Base-by-base conservation (phyloP, 176 grass and related monocot genomes). In the Oryza glaberrima region DNA sequence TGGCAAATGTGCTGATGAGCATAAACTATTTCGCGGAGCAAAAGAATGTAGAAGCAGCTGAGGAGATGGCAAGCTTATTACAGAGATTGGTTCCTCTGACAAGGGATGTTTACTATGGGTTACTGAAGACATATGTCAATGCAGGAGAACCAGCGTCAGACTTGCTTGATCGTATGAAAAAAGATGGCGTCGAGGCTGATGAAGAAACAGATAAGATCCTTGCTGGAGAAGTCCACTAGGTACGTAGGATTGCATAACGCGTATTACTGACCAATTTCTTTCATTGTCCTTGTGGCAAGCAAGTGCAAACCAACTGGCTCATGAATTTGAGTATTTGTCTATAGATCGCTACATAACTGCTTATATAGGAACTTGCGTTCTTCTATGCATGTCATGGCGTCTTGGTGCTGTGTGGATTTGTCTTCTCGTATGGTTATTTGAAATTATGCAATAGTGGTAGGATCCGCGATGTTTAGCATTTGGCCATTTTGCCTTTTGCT, bases 11-110 rank as follows among this genome's bases (percentile, higher is more conserved):
- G 60, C 40, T 85, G 41, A 47, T 78, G 77, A 80, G 87, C 75
- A 77, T 94, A 30, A 60, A 83, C 15, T 65, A 92, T 78, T 90
- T 88, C 40, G 65, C 49, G 79, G 76, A 88, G 2, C 85, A 88
- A 60, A 88, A 90, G 66, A 88, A 95, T 90, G 90, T 90, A 51
- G 82, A 81, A 81, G 85, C 73, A 69, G 90, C 93, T 1, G 93
- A 94, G 85, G 75, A 92, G 66, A 81, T 94, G 67, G 78, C 40
- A 10, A 80, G 26, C 70, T 43, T 86, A 70, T 82, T 92, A 49
- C 79, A 64, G 74, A 67, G 61, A 30, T 77, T 88, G 30, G 22
- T 63, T 72, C 82, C 70, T 79, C 74, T 90, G 70, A 88, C 87
- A 3, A 88, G 75, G 58, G 93, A 88, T 77, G 74, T 90, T 61